These are phyloP conservation scores for Aspergillus quadrilineatus DNA, from an alignment of 2,329 filamentous ascomycete species.

Conservation along the genomic window DNA sequence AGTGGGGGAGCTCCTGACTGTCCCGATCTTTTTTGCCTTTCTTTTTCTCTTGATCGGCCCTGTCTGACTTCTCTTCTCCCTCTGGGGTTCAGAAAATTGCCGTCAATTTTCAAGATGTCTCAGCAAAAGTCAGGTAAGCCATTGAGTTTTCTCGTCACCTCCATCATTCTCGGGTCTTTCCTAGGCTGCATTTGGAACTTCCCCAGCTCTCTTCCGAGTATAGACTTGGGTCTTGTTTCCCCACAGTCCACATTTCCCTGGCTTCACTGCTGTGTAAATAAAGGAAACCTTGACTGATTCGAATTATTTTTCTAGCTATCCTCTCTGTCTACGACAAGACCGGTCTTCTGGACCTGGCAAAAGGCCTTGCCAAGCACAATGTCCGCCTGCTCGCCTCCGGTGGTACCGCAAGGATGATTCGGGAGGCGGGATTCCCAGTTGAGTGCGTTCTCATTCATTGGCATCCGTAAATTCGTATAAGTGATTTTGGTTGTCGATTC, in stretches of 20 bases:
- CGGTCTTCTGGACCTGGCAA: conserved; percentile 85
- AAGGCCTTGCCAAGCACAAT: conserved; percentile 84
- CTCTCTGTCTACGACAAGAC: conserved; percentile 99
- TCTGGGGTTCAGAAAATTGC: conserved; percentile 23
- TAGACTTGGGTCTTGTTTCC: conserved; percentile 16
- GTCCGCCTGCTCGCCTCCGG: conserved; percentile 92
- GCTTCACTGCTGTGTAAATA: conserved; percentile 11
- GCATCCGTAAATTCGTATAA: neutral
- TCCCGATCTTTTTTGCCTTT: conserved; percentile 14
- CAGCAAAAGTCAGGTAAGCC: conserved; percentile 43
- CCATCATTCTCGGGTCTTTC: conserved; percentile 15
- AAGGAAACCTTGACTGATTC: conserved; percentile 12
- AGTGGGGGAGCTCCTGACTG: conserved; percentile 6
- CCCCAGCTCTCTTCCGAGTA: conserved; percentile 18
- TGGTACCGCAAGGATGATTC: conserved; percentile 92
- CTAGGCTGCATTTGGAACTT: conserved; percentile 3
- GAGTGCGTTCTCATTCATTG: conserved; percentile 62
- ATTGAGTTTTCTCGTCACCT: conserved; percentile 15
- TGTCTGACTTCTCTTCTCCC: conserved; percentile 11
- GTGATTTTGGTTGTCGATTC: neutral
- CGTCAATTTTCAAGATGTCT: conserved; percentile 34
- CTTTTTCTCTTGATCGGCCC: conserved; percentile 8
- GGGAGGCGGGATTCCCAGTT: conserved; percentile 91
- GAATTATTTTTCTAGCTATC: conserved; percentile 61
- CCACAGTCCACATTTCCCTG: conserved; percentile 19